Conservation (phyloP, 2,329 filamentous ascomycete genomes). For the Neonectria magnoliae region DNA sequence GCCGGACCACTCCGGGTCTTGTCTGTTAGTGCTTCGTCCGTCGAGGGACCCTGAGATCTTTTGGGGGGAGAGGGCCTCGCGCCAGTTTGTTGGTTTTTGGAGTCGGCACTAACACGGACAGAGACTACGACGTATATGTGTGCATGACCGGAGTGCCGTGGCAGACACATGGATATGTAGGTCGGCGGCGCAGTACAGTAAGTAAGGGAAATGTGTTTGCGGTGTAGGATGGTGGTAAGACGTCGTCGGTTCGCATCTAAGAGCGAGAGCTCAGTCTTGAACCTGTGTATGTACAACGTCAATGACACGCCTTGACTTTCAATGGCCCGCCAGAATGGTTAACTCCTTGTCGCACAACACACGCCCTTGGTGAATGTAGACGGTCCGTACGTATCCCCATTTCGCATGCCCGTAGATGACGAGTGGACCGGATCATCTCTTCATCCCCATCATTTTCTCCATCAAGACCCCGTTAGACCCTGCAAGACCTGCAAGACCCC, state of each 20-base stretch:
- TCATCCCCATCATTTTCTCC: constrained; percentile 23
- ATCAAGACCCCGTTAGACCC: constrained; percentile 25
- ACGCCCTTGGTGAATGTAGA: not conserved
- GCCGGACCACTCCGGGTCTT: constrained; percentile 38
- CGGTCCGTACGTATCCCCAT: constrained; percentile 29
- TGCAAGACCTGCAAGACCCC: constrained; percentile 25
- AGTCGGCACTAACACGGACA: constrained; percentile 14
- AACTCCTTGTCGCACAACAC: not conserved
- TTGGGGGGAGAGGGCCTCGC: constrained; percentile 25
- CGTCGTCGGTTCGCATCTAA: not conserved
- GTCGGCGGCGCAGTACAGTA: not conserved
- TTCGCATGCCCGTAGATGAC: constrained; percentile 33
- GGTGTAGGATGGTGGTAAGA: not conserved
- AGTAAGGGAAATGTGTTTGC: not conserved
- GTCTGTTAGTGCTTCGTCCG: constrained; percentile 26
- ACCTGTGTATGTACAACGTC: not conserved
- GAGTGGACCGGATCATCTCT: constrained; percentile 41
- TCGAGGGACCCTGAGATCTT: constrained; percentile 41
- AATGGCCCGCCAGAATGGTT: not conserved
- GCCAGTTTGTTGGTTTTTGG: constrained; percentile 7
- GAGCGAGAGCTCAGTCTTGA: not conserved
- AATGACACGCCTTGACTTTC: not conserved
- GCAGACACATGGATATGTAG: not conserved
- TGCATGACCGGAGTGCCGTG: constrained; percentile 21
- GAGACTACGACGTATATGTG: constrained; percentile 1